Percentiles rank a stretch among this genome's conserved stretches.
phyloP scores from a whole-genome alignment of 2,329 filamentous ascomycete genomes.

The Colletotrichum musicola region DNA sequence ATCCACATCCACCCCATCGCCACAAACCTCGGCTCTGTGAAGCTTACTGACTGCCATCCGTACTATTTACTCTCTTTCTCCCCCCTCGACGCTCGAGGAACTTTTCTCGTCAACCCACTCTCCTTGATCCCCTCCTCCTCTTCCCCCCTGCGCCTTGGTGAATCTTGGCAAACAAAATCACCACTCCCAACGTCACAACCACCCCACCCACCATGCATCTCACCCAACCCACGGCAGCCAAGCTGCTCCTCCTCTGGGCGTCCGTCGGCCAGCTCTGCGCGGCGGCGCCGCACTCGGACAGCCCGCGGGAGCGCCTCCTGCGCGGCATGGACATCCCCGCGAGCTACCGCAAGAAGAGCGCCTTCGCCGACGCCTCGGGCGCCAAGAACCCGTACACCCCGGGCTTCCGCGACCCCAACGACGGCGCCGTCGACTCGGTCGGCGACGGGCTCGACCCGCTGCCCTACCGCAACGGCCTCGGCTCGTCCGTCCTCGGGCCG shows the following conservation, averaged over 20 bases:
- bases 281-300: slow-evolving; percentile 54
- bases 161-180: slow-evolving; percentile 10
- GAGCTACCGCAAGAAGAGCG: slow-evolving; percentile 53
- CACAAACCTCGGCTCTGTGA: not conserved
- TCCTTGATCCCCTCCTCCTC: not conserved
- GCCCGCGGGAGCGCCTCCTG: slow-evolving; percentile 66
- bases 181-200: slow-evolving; percentile 1
- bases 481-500: slow-evolving; percentile 76
- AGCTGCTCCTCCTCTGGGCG: slow-evolving; percentile 34
- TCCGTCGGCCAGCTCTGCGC: slow-evolving; percentile 28
- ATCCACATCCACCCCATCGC: not conserved
- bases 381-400: slow-evolving; percentile 68
- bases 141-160: not conserved
- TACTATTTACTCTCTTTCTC: not conserved
- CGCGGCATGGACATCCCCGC: slow-evolving; percentile 61
- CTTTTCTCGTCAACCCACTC: not conserved
- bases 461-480: slow-evolving; percentile 73
- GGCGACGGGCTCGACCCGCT: slow-evolving; percentile 72
- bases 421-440: slow-evolving; percentile 71
- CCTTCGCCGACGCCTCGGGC: slow-evolving; percentile 38
- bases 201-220: slow-evolving; percentile 30
- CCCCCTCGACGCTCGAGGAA: not conserved
- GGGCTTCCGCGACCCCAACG: slow-evolving; percentile 70
- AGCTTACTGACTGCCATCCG: not conserved
- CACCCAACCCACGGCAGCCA: slow-evolving; percentile 34